Evolutionary conservation across 495 filamentous ascomycete genomes (phyloP), one percentile per base, ranked within the genome.

Genomic region (Tuber umbilicatum): DNA sequence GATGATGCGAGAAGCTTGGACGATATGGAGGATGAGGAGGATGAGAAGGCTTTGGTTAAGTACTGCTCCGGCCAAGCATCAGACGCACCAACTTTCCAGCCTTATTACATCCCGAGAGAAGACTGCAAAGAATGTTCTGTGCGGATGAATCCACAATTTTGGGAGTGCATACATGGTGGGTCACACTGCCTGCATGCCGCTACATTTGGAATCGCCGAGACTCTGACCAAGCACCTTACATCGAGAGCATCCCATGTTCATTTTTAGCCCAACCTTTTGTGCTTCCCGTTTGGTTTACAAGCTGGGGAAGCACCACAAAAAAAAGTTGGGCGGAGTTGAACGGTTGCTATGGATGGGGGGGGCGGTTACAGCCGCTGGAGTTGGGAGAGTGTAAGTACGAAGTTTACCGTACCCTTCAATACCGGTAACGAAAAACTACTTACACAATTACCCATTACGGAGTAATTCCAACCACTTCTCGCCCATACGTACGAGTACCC

Each of bases 191-290:
- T 79, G 77, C 77, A 78, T 38, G 72, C 78, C 75, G 77, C 76
- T 50, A 79, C 76, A 78, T 79, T 79, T 74, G 77, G 77, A 72
- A 79, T 78, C 68, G 75, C 67, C 75, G 72, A 74, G 77, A 71
- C 70, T 74, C 78, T 81, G 79, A 81, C 79, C 79, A 81, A 81
- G 79, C 79, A 81, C 79, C 79, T 81, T 81, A 81, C 79, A 81
- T 80, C 77, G 75, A 72, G 73, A 72, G 69, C 76, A 79, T 79
- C 76, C 68, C 70, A 74, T 74, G 72, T 79, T 79, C 77, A 79
- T 79, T 79, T 79, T 79, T 79, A 79, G 77, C 77, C 64, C 40
- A 47, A 35, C 69, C 38, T 71, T 70, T 75, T 38, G 70, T 71
- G 50, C 50, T 70, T 42, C 70, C 76, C 40, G 45, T 41, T 76